Evolutionary conservation across 2,329 filamentous ascomycete species (phyloP).

Genomic region (Zalaria sp.): DNA sequence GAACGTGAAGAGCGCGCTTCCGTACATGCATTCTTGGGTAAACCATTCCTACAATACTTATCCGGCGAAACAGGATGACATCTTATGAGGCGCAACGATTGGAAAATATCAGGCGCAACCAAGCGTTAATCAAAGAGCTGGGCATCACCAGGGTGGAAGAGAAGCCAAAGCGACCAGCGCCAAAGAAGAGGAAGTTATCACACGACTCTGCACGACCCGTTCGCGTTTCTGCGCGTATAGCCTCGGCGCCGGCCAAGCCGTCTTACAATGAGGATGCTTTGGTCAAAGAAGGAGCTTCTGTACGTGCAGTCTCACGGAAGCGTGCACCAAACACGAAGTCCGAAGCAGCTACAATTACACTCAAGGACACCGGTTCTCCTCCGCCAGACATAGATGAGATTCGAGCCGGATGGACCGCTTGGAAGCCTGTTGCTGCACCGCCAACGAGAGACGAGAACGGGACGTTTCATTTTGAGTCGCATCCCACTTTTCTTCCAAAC

Average conservation of each 20-base stretch:
- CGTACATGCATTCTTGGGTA: no score
- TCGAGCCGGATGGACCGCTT: slow-evolving; percentile 28
- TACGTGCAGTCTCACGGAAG: neutral
- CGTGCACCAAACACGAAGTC: slow-evolving; percentile 1
- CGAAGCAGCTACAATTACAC: neutral
- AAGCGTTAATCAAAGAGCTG: slow-evolving; percentile 32
- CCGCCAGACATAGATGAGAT: slow-evolving; percentile 17
- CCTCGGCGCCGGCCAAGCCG: slow-evolving; percentile 21
- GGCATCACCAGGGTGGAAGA: slow-evolving; percentile 23
- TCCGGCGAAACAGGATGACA: slow-evolving; percentile 8
- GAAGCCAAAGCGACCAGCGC: slow-evolving; percentile 10
- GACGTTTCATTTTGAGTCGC: slow-evolving; percentile 30
- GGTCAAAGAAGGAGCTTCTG: neutral
- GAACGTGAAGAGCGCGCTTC: no score
- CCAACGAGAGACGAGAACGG: slow-evolving; percentile 29
- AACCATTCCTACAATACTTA: no score
- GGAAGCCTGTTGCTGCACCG: slow-evolving; percentile 23
- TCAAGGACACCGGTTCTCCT: slow-evolving; percentile 1
- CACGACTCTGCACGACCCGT: slow-evolving; percentile 6
- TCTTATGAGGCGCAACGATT: slow-evolving; percentile 32
- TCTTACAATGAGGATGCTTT: slow-evolving; percentile 23
- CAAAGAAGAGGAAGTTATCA: slow-evolving; percentile 27
- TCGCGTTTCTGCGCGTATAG: slow-evolving; percentile 33
- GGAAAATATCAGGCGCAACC: slow-evolving; percentile 36
- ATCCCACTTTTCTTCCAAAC: slow-evolving; percentile 35